phyloP scores from a whole-genome alignment of 2,329 filamentous ascomycete species.

The Phialophora expanda region DNA sequence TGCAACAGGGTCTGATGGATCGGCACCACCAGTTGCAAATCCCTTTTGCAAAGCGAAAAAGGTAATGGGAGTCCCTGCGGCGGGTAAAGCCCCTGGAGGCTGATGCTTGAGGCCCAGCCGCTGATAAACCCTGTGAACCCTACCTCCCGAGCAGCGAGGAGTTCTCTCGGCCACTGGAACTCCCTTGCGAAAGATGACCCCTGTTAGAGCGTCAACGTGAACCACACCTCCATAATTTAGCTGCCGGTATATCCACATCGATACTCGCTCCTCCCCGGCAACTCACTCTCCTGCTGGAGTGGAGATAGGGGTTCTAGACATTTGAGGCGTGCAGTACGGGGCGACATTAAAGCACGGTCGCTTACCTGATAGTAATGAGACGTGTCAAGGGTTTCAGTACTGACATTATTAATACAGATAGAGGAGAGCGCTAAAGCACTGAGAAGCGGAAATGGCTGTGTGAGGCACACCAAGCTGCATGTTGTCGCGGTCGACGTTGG shows the following conservation, averaged over 20 bases:
- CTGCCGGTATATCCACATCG: conserved; percentile 20
- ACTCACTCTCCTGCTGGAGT: neutral
- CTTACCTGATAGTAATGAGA: conserved; percentile 14
- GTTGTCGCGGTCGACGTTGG: neutral
- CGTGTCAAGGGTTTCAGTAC: conserved; percentile 11
- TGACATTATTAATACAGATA: conserved; percentile 23
- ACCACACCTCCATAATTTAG: conserved; percentile 25
- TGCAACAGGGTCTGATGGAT: conserved; percentile 9
- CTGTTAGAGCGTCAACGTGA: neutral
- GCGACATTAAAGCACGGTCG: conserved; percentile 5
- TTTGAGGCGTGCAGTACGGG: conserved; percentile 8
- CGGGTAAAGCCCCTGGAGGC: conserved; percentile 11
- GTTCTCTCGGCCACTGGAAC: conserved; percentile 7
- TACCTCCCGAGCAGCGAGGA: conserved; percentile 3
- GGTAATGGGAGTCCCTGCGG: conserved; percentile 22
- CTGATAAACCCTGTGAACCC: conserved; percentile 5
- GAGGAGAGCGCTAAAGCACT: conserved; percentile 1
- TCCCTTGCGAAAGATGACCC: neutral
- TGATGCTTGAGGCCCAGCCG: conserved; percentile 3
- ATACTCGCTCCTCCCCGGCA: conserved; percentile 8
- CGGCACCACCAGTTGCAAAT: conserved; percentile 20
- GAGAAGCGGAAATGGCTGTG: conserved; percentile 1
- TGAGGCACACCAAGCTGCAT: neutral
- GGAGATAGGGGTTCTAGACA: conserved; percentile 14
- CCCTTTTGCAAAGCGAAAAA: conserved; percentile 5